Base-by-base conservation (phyloP, 352 stramenopile genomes). In the Peronospora farinosa region DNA sequence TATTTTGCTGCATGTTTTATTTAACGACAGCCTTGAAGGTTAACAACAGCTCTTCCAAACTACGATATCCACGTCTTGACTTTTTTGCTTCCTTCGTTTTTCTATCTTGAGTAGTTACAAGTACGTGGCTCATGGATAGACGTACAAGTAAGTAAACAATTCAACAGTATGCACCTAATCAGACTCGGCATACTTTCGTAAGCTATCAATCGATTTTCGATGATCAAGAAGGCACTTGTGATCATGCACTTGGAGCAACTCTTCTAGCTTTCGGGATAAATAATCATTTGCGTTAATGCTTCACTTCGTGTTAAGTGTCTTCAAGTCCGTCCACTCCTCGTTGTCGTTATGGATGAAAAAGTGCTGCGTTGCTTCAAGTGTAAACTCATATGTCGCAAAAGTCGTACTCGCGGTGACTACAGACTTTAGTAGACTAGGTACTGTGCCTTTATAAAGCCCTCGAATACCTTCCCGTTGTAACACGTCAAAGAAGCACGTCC, bases 401-500 rank as follows among this genome's bases (percentile, higher is more conserved):
- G 76, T 88, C 15, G 67, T 71, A 63, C 83, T 92, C 48, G 84
- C 73, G 15, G 66, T 72, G n/a, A 92, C 72, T 13, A 84, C 69
- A 2, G 83, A 86, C 64, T 94, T 94, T 28, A 90, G 45, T 25
- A 94, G 56, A 58, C 83, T 92, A 0, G 83, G 78, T 13, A 68
- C 44, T 11, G 79, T 92, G 47, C 83, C 83, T 43, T 91, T 91
- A 59, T 93, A 93, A 0, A 93, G 55, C 0, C 83, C 83, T 0
- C 60, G 37, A 7, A 87, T n/a, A 32, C 80, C 83, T 71, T 93
- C 83, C 11, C 47, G 51, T 7, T 51, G 54, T 44, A 91, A 30
- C 25, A 92, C 84, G 35, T 84, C 76, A 2, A 42, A 7, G 15
- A 79, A 72, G 33, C 83, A 94, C 21, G 55, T 57, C 65, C 65